A percentile compares a stretch with the other conserved stretches of the same genome.
Conservation (phyloP, 2,329 filamentous ascomycete species). For the Monosporascus cannonballus region DNA sequence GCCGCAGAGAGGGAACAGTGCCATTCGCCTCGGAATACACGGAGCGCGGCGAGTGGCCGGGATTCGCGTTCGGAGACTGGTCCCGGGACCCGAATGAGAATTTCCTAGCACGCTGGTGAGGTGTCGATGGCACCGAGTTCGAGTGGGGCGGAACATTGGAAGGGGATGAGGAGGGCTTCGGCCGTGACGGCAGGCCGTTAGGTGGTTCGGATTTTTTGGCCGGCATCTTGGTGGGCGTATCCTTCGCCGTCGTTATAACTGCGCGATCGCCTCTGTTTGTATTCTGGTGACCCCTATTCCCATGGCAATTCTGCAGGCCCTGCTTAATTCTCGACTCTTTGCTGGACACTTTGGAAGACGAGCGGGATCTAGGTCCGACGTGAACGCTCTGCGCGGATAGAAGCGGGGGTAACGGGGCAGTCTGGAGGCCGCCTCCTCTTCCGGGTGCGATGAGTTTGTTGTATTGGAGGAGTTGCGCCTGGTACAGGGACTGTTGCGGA, state of each 20-base stretch:
- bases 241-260: slow-evolving; percentile 53
- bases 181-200: slow-evolving; percentile 18
- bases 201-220: slow-evolving; percentile 33
- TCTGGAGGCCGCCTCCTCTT: slow-evolving; percentile 48
- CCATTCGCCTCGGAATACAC: slow-evolving; percentile 85
- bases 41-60: slow-evolving; percentile 81
- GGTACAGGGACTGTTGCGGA: slow-evolving; percentile 54
- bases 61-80: slow-evolving; percentile 72
- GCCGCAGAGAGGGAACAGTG: slow-evolving; percentile 60
- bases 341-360: slow-evolving; percentile 54
- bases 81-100: slow-evolving; percentile 72
- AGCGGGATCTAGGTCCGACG: slow-evolving; percentile 50
- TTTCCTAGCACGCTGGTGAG: slow-evolving; percentile 79
- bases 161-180: slow-evolving; percentile 31
- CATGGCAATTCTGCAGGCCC: slow-evolving; percentile 52
- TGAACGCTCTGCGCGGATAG: slow-evolving; percentile 52
- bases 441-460: slow-evolving; percentile 58
- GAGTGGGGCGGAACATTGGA: slow-evolving; percentile 57
- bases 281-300: slow-evolving; percentile 53
- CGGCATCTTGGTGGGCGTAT: slow-evolving; percentile 44
- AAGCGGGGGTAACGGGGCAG: slow-evolving; percentile 48
- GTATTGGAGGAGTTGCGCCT: slow-evolving; percentile 59
- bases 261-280: slow-evolving; percentile 55
- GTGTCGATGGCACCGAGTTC: slow-evolving; percentile 88
- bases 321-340: slow-evolving; percentile 44